Percentiles rank a stretch among this genome's conserved stretches.
These are phyloP conservation scores for Candida glucosophila DNA, from an alignment of 1,139 yeast species.

Conservation along the genomic window DNA sequence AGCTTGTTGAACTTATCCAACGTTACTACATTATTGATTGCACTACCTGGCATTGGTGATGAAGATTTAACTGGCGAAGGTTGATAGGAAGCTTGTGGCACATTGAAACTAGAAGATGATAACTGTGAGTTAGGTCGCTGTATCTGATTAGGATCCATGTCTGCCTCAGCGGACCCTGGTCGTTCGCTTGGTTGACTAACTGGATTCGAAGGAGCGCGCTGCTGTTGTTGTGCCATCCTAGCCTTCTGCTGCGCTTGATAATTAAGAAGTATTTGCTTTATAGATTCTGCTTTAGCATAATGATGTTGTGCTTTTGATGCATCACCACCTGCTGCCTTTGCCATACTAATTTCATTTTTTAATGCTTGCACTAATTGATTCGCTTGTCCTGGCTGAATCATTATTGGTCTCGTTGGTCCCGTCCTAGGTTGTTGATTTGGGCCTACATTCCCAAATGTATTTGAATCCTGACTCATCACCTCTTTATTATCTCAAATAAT, in stretches of 20 bases:
- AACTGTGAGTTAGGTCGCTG: slow-evolving; percentile 4
- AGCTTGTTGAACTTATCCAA: slow-evolving; percentile 34
- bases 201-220: slow-evolving; percentile 2
- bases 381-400: slow-evolving; percentile 48
- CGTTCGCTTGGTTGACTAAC: slow-evolving; percentile 1
- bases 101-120: slow-evolving; percentile 2
- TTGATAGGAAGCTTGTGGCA: slow-evolving; percentile 4
- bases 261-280: slow-evolving; percentile 39
- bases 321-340: slow-evolving; percentile 42
- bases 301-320: slow-evolving; percentile 67
- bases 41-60: slow-evolving; percentile 7
- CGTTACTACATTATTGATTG: slow-evolving; percentile 20
- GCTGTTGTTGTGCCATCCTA: slow-evolving; percentile 9
- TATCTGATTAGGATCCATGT: no score
- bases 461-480: slow-evolving; percentile 2
- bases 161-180: no score
- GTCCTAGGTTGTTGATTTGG: slow-evolving; percentile 3
- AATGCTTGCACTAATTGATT: slow-evolving; percentile 54
- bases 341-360: slow-evolving; percentile 55
- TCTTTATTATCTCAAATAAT: slow-evolving; percentile 3
- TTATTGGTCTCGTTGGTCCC: slow-evolving; percentile 12
- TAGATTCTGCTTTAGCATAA: slow-evolving; percentile 57
- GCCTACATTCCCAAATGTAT: slow-evolving; percentile 1
- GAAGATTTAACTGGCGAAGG: slow-evolving; percentile 8
- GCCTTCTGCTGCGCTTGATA: slow-evolving; percentile 32